Percentiles rank a stretch among this genome's conserved stretches.
phyloP scores from a whole-genome alignment of 208 protist genomes.

The Plasmodiophora brassicae region DNA sequence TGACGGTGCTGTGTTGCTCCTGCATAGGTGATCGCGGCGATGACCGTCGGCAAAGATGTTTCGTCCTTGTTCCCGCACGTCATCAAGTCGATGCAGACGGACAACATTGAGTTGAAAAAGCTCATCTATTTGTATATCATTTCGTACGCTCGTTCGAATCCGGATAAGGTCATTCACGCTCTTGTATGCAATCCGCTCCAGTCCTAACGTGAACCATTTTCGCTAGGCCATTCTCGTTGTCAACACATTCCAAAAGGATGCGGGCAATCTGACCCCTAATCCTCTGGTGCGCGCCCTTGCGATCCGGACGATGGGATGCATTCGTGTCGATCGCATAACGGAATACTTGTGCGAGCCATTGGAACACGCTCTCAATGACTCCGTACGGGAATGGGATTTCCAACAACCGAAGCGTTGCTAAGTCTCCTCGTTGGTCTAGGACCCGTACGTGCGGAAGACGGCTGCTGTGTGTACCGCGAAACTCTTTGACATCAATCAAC shows the following conservation, averaged over 20 bases:
- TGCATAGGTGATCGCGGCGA: constrained; percentile 84
- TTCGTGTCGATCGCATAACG: constrained; percentile 88
- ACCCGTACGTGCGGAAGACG: constrained; percentile 97
- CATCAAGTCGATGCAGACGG: constrained; percentile 83
- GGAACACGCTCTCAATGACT: constrained; percentile 73
- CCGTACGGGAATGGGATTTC: not conserved
- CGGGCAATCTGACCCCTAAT: constrained; percentile 21
- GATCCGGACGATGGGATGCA: constrained; percentile 95
- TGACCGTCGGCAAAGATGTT: constrained; percentile 98
- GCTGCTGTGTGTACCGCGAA: constrained; percentile 93
- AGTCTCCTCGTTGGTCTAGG: constrained; percentile 67
- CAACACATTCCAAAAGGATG: constrained; percentile 82
- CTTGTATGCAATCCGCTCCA: not conserved
- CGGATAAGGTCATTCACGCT: constrained; percentile 64
- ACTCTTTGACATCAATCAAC: constrained; percentile 85
- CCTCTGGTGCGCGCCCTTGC: constrained; percentile 91
- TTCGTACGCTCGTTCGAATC: constrained; percentile 91
- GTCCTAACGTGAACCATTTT: not conserved
- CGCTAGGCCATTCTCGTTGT: constrained; percentile 88
- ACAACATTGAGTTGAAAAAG: constrained; percentile 93
- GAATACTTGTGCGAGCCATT: constrained; percentile 92
- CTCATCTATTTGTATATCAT: constrained; percentile 97
- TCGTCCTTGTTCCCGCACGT: constrained; percentile 81
- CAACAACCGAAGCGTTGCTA: not conserved
- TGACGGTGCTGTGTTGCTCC: too few species aligned